Conservation (phyloP, 2,329 filamentous ascomycete genomes). For the Sporothrix mexicana region DNA sequence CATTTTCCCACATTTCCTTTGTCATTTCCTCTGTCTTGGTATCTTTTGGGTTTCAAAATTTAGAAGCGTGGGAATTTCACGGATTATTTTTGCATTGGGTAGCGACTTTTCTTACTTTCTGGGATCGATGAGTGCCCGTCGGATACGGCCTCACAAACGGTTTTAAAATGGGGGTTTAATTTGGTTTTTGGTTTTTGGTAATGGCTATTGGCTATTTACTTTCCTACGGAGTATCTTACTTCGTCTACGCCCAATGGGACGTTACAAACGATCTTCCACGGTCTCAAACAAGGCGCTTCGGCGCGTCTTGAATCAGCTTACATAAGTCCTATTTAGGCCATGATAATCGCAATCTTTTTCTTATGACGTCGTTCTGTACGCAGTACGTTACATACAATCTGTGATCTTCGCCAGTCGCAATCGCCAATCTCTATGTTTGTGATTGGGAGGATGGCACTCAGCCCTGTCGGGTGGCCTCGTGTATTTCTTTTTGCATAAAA, state of each 20-base stretch:
- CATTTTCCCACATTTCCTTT: not conserved
- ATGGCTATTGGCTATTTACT: not conserved
- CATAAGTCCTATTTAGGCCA: slow-evolving; percentile 15
- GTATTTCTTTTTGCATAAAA: too few species aligned
- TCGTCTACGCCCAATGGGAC: not conserved
- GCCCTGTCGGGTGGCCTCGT: not conserved
- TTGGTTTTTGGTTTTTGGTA: too few species aligned
- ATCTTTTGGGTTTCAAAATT: not conserved
- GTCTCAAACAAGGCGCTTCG: not conserved
- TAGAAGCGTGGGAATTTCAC: slow-evolving; percentile 1
- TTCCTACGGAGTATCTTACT: too few species aligned
- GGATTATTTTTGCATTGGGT: slow-evolving; percentile 22
- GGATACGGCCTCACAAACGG: slow-evolving; percentile 14
- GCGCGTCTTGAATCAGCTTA: not conserved
- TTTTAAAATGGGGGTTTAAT: not conserved
- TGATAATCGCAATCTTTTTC: not conserved
- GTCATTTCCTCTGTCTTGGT: slow-evolving; percentile 15
- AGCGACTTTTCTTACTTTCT: not conserved
- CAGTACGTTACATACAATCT: not conserved
- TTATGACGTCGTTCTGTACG: slow-evolving; percentile 7
- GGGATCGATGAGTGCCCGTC: slow-evolving; percentile 13
- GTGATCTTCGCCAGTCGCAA: not conserved
- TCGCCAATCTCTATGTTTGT: not conserved
- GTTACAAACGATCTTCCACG: not conserved
- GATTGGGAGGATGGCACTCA: not conserved